Conservation (phyloP, 805 yeast species). For the Clavispora fructus region DNA sequence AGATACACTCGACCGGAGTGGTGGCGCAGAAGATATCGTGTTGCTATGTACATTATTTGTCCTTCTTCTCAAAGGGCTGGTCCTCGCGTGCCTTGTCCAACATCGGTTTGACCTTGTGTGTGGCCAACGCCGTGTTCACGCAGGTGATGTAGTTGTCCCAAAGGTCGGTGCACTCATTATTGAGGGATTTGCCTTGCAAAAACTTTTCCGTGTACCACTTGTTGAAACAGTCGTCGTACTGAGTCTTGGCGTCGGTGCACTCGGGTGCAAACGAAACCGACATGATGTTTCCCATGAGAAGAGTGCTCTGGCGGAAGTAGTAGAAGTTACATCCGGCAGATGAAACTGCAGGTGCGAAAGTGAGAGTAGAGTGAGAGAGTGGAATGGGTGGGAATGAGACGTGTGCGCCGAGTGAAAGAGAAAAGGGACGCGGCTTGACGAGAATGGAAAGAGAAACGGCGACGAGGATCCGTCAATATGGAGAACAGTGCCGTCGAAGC, state of each 20-base stretch:
- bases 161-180: constrained; percentile 85
- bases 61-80: constrained; percentile 55
- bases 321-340: not conserved
- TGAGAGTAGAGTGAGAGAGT: no score
- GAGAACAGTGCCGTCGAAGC: no score
- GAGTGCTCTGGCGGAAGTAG: not conserved
- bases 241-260: constrained; percentile 79
- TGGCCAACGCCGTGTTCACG: constrained; percentile 63
- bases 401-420: no score
- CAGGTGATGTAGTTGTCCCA: constrained; percentile 91
- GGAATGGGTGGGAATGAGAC: no score
- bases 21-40: not conserved
- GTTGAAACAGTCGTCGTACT: constrained; percentile 91
- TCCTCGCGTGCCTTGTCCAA: constrained; percentile 85
- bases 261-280: constrained; percentile 91
- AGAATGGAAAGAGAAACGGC: no score
- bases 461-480: no score
- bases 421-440: no score
- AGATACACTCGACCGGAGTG: no score
- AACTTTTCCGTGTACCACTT: constrained; percentile 89
- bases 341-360: not conserved
- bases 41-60: constrained; percentile 1
- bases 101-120: constrained; percentile 75
- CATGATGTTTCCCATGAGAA: constrained; percentile 39
- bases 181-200: constrained; percentile 45